Conservation (phyloP, 441 rosid genomes). For the Mallotus japonicus region DNA sequence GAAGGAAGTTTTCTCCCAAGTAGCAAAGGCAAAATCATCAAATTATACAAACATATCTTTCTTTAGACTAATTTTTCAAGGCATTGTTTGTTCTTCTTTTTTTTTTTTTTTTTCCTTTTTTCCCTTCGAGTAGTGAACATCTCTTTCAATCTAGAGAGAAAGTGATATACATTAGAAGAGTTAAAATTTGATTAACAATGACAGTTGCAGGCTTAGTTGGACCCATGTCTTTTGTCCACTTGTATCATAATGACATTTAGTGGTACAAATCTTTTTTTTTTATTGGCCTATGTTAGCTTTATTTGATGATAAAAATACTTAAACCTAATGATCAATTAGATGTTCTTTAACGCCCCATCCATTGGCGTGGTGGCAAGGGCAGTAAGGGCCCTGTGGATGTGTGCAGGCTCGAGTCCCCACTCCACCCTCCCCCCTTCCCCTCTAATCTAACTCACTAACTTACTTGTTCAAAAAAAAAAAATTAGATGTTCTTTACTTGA, state of each 20-base stretch:
- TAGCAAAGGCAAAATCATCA: neutral
- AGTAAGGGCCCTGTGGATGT: too few species aligned
- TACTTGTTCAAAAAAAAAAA: too few species aligned
- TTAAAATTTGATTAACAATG: neutral
- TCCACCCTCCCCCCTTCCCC: too few species aligned
- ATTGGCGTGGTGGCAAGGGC: too few species aligned
- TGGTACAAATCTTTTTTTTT: neutral
- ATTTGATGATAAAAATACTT: too few species aligned
- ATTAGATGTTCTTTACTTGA: constrained; percentile 15
- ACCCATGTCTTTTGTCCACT: constrained; percentile 14
- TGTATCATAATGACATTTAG: neutral
- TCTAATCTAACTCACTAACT: too few species aligned
- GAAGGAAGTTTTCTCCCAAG: constrained; percentile 3
- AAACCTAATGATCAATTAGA: neutral
- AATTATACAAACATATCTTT: too few species aligned
- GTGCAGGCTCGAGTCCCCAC: too few species aligned
- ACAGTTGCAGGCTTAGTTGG: constrained; percentile 8
- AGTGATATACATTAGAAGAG: neutral
- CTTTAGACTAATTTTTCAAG: too few species aligned
- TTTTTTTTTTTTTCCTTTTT: neutral
- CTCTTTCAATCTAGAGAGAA: constrained; percentile 8
- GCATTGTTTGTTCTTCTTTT: too few species aligned
- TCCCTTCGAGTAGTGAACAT: neutral
- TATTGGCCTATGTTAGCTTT: neutral
- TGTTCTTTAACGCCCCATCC: too few species aligned